Conservation (phyloP, 2,329 filamentous ascomycete species). For the Neonectria sp. region DNA sequence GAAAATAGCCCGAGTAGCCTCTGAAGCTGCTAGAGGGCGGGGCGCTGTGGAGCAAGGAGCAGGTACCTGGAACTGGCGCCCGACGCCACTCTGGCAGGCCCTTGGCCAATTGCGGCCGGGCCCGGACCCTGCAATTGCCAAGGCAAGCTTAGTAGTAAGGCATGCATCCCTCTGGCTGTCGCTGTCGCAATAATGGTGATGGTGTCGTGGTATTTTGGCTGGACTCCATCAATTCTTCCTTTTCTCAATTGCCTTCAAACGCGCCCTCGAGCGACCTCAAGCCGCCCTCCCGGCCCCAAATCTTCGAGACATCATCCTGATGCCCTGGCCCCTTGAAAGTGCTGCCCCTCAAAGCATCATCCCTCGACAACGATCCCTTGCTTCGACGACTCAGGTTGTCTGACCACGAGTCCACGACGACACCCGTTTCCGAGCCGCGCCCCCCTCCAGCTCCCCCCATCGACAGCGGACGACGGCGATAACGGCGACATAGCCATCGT, state of each 20-base stretch:
- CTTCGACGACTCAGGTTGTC: conserved; percentile 14
- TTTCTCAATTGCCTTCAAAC: conserved; percentile 33
- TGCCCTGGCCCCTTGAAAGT: conserved; percentile 20
- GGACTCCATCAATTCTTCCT: conserved; percentile 31
- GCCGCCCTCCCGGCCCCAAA: conserved; percentile 12
- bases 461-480: conserved; percentile 17
- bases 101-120: conserved; percentile 27
- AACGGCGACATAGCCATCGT: conserved; percentile 24
- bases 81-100: conserved; percentile 24
- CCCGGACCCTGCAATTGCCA: conserved; percentile 30
- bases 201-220: conserved; percentile 39
- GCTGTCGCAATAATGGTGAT: conserved; percentile 45
- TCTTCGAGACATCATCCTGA: conserved; percentile 26
- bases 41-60: conserved; percentile 21
- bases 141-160: conserved; percentile 29
- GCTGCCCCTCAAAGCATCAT: conserved; percentile 9
- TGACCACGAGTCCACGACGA: conserved; percentile 25
- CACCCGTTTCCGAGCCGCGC: conserved; percentile 1
- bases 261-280: conserved; percentile 36
- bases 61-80: conserved; percentile 23
- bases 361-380: conserved; percentile 22
- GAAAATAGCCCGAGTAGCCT: conserved; percentile 21
- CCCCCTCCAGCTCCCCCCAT: conserved; percentile 13
- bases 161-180: conserved; percentile 21
- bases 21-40: conserved; percentile 21